Conservation (phyloP, 169 alveolate species). For the Theileria luwenshuni region DNA sequence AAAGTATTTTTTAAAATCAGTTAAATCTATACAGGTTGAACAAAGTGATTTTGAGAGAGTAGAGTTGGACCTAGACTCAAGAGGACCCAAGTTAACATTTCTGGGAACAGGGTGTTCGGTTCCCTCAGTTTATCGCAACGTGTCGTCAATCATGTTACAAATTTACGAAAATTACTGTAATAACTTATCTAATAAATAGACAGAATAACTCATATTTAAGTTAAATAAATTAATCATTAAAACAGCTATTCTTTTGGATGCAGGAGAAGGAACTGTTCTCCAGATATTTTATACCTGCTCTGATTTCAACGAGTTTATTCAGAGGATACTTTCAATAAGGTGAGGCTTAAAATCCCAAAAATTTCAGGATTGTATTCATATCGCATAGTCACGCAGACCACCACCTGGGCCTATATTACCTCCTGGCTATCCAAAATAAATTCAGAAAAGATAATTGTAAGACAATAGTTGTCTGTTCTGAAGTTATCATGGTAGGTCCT, state of each 20-base stretch:
- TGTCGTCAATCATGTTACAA: slow-evolving; percentile 81
- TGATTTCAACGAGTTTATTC: slow-evolving; percentile 62
- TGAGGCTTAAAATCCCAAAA: slow-evolving; percentile 1
- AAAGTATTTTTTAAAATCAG: slow-evolving; percentile 1
- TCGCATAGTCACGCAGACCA: slow-evolving; percentile 89
- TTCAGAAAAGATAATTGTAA: neutral
- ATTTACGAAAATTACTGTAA: slow-evolving; percentile 19
- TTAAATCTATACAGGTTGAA: neutral
- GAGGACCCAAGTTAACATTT: slow-evolving; percentile 73
- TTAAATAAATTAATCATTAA: slow-evolving; percentile 1
- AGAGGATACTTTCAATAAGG: slow-evolving; percentile 59
- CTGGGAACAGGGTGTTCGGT: slow-evolving; percentile 91
- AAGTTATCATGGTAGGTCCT: neutral
- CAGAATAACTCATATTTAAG: neutral
- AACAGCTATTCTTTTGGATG: slow-evolving; percentile 83
- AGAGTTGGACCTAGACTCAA: neutral
- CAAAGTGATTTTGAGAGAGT: neutral
- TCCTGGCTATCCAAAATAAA: slow-evolving; percentile 68
- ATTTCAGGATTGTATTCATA: slow-evolving; percentile 73
- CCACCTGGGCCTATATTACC: slow-evolving; percentile 77
- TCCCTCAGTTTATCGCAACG: slow-evolving; percentile 89
- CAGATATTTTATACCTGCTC: slow-evolving; percentile 79
- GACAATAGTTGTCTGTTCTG: neutral
- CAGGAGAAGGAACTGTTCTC: slow-evolving; percentile 89
- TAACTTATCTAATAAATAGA: neutral